Evolutionary conservation across 179 eudicot genomes (phyloP), one percentile per base, ranked within the genome.

Genomic region (Silene noctiflora): DNA sequence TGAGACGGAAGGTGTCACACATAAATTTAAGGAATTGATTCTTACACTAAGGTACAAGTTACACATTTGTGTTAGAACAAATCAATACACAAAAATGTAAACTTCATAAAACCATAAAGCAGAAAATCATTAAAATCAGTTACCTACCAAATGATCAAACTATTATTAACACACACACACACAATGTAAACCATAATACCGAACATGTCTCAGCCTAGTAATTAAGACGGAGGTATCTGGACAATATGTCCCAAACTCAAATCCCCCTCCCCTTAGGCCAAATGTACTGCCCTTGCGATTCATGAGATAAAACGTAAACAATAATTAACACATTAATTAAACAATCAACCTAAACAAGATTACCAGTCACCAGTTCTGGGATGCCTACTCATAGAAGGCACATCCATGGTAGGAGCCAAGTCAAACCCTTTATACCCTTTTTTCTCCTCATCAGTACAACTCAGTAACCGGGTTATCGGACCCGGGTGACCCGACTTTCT

Each of bases 341-440:
- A 24, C 39, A 29, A 29, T 3, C 25, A 64, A 64, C 16, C 17
- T 11, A 64, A 64, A 64, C 4, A 72, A 53, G 55, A 76, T 35
- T 87, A 93, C 98, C 98, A 89, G 70, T 95, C 99, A 61, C 97
- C 98, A 83, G 99, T 95, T 33, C 51, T 85, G 39, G 99, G 99
- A 67, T 95, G 98, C 79, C 68, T 85, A 79, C 98, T 95, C 96
- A 91, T 89, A 74, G 99, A 95, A 79, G 99, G 99, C 20, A 95
- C 99, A 77, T 85, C 91, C 85, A 95, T 63, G 22, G 99, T 95
- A 24, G 99, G 99, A 81, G 98, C 99, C 86, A 95, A 90, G 56
- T 93, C 79, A 84, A 88, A 89, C 60, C 99, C 99, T 42, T 42
- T 81, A 76, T 95, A 95, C 6, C 29, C 76, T 83, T 69, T 81